A percentile compares a stretch with the other conserved stretches of the same genome.
Conservation (phyloP, 2,329 filamentous ascomycete species). For the Cladosporium sp. region DNA sequence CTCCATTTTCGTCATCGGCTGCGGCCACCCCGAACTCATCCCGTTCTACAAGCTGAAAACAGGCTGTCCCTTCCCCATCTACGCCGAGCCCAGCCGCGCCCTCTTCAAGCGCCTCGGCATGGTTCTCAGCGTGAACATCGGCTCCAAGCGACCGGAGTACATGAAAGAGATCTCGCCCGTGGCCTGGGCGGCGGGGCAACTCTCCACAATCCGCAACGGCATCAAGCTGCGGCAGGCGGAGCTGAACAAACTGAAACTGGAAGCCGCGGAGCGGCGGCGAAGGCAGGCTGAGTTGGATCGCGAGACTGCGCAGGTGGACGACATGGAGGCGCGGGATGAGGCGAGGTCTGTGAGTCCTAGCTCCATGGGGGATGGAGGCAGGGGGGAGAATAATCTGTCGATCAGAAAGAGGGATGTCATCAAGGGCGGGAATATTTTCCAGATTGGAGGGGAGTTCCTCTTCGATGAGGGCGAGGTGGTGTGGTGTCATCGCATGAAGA, state of each 20-base stretch:
- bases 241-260: constrained; percentile 6
- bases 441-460: constrained; percentile 40
- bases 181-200: constrained; percentile 30
- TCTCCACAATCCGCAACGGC: constrained; percentile 23
- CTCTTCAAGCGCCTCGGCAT: constrained; percentile 36
- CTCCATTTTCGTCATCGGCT: constrained; percentile 36
- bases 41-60: constrained; percentile 33
- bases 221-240: constrained; percentile 18
- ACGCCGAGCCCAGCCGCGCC: constrained; percentile 32
- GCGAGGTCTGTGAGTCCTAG: not conserved
- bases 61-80: constrained; percentile 35
- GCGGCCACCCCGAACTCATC: constrained; percentile 34
- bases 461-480: constrained; percentile 37
- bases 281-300: constrained; percentile 5
- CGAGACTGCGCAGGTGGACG: not conserved
- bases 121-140: constrained; percentile 30
- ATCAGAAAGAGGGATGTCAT: constrained; percentile 29
- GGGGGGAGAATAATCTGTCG: constrained; percentile 14
- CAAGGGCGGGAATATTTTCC: constrained; percentile 35
- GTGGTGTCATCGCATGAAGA: constrained; percentile 41
- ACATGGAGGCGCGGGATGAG: not conserved
- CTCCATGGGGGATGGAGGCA: not conserved
- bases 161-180: constrained; percentile 32
- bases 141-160: constrained; percentile 31
- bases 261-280: constrained; percentile 1